phyloP scores from a whole-genome alignment of 163 green algal species.

The Scenedesmus sp. region DNA sequence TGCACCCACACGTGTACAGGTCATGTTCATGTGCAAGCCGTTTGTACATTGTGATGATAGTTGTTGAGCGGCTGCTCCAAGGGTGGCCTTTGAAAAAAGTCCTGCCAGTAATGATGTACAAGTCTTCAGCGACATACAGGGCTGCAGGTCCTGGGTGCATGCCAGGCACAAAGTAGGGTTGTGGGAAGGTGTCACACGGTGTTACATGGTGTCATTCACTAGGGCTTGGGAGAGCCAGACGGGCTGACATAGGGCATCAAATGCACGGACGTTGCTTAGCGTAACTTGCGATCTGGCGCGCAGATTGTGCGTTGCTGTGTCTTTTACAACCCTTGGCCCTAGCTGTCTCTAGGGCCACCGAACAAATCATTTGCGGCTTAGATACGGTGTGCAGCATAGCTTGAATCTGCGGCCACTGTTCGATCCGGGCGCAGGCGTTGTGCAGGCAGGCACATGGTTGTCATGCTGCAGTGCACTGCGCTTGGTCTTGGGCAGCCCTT shows the following conservation, averaged over 20 bases:
- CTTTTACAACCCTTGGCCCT: background rate
- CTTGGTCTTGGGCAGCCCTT: background rate
- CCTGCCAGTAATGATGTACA: background rate
- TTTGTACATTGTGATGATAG: no score
- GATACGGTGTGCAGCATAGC: background rate
- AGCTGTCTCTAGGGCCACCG: background rate
- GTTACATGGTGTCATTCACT: background rate
- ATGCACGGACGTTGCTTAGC: background rate
- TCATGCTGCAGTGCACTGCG: conserved; percentile 6
- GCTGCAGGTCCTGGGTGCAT: background rate
- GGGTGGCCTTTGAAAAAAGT: background rate
- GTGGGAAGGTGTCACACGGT: background rate
- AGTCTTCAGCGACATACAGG: background rate
- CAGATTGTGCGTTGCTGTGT: background rate
- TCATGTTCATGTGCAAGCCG: no score
- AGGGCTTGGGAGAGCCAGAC: background rate
- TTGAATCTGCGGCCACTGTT: background rate
- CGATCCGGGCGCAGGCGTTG: background rate
- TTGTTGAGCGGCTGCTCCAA: no score
- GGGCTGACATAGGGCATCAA: background rate
- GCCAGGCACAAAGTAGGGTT: background rate
- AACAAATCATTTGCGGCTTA: background rate
- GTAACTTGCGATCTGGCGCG: background rate
- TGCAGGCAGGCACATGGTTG: background rate
- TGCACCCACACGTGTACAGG: no score